Evolutionary conservation across 75 land plant genomes (phyloP).

Genomic region (Selaginella moellendorffii): DNA sequence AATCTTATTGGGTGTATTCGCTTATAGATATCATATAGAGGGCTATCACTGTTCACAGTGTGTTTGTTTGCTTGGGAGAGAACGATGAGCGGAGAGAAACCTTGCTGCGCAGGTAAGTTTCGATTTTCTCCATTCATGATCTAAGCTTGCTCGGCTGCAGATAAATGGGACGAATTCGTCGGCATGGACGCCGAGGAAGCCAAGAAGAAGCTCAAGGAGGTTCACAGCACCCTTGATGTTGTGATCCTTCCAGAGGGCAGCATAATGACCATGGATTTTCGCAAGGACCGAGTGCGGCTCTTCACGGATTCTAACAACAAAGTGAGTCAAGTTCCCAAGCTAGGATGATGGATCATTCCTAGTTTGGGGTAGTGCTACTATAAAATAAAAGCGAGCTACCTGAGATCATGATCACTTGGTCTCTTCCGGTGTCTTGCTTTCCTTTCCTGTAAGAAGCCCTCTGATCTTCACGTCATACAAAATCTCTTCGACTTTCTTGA

Average conservation of each 20-base stretch:
- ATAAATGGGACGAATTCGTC: slow-evolving; percentile 12
- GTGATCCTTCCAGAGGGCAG: neutral
- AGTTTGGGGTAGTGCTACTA: neutral
- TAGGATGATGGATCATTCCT: neutral
- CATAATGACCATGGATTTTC: slow-evolving; percentile 9
- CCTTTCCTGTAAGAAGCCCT: slow-evolving; percentile 23
- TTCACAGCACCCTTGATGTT: neutral
- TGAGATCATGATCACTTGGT: no score
- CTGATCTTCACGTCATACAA: slow-evolving; percentile 76
- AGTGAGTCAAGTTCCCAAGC: neutral
- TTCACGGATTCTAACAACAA: neutral
- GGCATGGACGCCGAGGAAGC: slow-evolving; percentile 11
- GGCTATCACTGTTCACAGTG: no score
- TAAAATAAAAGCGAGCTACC: no score
- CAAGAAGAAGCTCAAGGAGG: slow-evolving; percentile 8
- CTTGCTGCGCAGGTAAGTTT: neutral
- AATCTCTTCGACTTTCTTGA: slow-evolving; percentile 71
- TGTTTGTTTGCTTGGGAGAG: no score
- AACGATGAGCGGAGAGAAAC: no score
- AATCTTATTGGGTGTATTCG: no score
- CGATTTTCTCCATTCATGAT: neutral
- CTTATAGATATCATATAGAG: no score
- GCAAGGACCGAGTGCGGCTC: slow-evolving; percentile 14
- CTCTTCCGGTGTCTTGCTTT: no score
- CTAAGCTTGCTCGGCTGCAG: neutral